A percentile compares a stretch with the other conserved stretches of the same genome.
These are phyloP conservation scores for Clathrus columnatus DNA, from an alignment of 768 basidiomycete genomes.

Conservation along the genomic window DNA sequence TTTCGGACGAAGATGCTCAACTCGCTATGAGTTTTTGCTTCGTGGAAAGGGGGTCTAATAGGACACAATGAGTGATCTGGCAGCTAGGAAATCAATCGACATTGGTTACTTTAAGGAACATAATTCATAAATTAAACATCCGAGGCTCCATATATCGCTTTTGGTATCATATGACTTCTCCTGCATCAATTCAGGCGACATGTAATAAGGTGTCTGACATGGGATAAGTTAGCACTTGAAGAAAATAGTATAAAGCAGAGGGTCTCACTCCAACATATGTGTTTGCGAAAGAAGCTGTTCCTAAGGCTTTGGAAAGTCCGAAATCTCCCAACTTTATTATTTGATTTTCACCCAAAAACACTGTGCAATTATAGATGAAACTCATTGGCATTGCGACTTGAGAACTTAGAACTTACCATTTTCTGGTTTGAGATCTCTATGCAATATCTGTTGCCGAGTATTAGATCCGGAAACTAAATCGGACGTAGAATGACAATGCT, in stretches of 20 bases:
- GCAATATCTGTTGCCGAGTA: constrained; percentile 68
- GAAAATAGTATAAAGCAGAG: background rate
- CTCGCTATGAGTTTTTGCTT: constrained; percentile 84
- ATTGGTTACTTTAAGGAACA: constrained; percentile 66
- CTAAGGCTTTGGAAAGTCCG: constrained; percentile 87
- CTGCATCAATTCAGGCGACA: constrained; percentile 98
- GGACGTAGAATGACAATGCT: constrained; percentile 85
- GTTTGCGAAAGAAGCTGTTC: constrained; percentile 81
- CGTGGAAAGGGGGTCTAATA: constrained; percentile 72
- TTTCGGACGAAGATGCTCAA: constrained; percentile 77
- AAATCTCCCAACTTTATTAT: constrained; percentile 96
- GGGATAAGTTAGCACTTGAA: background rate
- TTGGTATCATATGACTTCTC: constrained; percentile 97
- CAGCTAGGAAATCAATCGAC: background rate
- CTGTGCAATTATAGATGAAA: constrained; percentile 29
- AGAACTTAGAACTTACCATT: constrained; percentile 69
- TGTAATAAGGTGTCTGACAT: constrained; percentile 93
- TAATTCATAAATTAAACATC: constrained; percentile 93
- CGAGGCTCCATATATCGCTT: constrained; percentile 97
- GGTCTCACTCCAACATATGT: constrained; percentile 89
- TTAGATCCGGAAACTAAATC: constrained; percentile 26
- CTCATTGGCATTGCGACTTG: background rate
- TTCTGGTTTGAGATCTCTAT: constrained; percentile 95
- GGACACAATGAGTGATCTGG: background rate
- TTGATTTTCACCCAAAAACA: constrained; percentile 80